Conservation (phyloP, 2,329 filamentous ascomycete species). For the Fusarium brevicatenulatum region DNA sequence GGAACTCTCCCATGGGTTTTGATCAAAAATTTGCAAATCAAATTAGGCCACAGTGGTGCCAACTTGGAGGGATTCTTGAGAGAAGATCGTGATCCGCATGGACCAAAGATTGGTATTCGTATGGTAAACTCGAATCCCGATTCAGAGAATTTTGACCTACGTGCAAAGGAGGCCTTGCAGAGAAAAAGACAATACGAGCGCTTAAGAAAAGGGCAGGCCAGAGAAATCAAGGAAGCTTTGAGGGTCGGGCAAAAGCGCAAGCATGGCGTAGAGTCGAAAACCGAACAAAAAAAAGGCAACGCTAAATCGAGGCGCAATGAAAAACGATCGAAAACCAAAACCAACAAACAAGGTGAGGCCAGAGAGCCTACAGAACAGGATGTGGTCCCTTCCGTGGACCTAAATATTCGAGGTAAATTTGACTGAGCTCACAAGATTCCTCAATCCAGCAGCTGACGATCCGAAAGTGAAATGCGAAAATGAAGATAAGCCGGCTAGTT, state of each 20-base stretch:
- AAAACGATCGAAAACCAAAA: constrained; percentile 27
- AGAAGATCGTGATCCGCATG: constrained; percentile 60
- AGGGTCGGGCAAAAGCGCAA: constrained; percentile 54
- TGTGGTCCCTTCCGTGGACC: constrained; percentile 40
- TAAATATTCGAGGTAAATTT: constrained; percentile 48
- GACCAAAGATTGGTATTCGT: constrained; percentile 66
- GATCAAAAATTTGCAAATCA: constrained; percentile 79
- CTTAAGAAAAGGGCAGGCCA: constrained; percentile 53
- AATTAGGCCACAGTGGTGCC: constrained; percentile 59
- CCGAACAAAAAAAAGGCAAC: constrained; percentile 43
- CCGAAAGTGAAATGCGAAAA: constrained; percentile 60
- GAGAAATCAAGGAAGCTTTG: constrained; percentile 51
- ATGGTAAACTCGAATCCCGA: constrained; percentile 56
- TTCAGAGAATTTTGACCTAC: constrained; percentile 56
- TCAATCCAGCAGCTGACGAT: constrained; percentile 11
- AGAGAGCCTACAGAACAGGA: constrained; percentile 37
- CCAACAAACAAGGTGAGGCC: constrained; percentile 3
- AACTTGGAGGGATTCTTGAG: constrained; percentile 79
- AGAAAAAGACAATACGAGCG: constrained; percentile 74
- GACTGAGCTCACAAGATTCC: too few relatives aligned
- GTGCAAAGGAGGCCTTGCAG: constrained; percentile 66
- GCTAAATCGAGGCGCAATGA: constrained; percentile 39
- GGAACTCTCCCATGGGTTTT: constrained; percentile 69
- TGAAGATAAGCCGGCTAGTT: constrained; percentile 48
- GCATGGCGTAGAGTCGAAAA: constrained; percentile 40